Conservation (phyloP, 208 protist genomes). For the Crithidia mellificae region DNA sequence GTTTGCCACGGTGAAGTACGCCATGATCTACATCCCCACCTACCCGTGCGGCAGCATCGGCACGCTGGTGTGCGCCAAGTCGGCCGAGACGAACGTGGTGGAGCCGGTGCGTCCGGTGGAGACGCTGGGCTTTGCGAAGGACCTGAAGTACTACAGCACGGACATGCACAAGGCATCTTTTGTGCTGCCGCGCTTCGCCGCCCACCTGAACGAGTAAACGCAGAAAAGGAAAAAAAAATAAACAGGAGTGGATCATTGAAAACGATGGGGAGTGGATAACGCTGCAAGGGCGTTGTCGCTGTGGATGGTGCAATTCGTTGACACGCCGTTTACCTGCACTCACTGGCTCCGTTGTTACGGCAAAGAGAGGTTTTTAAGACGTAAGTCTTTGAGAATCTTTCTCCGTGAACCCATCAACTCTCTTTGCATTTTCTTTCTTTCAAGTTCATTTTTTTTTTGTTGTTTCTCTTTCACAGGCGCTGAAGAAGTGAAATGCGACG, state of each 20-base stretch:
- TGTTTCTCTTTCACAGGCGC: too few relatives aligned
- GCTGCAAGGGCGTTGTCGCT: too few relatives aligned
- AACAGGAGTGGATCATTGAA: background rate
- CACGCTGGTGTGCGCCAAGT: conserved; percentile 84
- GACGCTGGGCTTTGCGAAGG: conserved; percentile 60
- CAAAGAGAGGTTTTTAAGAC: too few relatives aligned
- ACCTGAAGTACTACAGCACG: conserved; percentile 88
- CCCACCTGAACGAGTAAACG: conserved; percentile 60
- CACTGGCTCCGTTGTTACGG: too few relatives aligned
- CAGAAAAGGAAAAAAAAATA: background rate
- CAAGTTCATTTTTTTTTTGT: too few relatives aligned
- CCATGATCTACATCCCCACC: conserved; percentile 92
- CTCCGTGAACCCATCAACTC: too few relatives aligned
- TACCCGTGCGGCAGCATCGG: conserved; percentile 94
- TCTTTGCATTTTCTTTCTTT: too few relatives aligned
- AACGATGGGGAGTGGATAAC: too few relatives aligned
- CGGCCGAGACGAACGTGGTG: conserved; percentile 49
- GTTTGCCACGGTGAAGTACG: conserved; percentile 89
- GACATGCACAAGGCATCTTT: conserved; percentile 83
- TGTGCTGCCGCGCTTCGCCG: conserved; percentile 78
- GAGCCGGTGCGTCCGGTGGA: conserved; percentile 72
- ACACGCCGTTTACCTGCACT: too few relatives aligned
- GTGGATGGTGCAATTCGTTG: too few relatives aligned
- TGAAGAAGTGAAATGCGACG: too few relatives aligned
- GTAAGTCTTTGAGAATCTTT: too few relatives aligned